Evolutionary conservation across 306 rosid genomes (phyloP).

Genomic region (Echinosophora koreensis): DNA sequence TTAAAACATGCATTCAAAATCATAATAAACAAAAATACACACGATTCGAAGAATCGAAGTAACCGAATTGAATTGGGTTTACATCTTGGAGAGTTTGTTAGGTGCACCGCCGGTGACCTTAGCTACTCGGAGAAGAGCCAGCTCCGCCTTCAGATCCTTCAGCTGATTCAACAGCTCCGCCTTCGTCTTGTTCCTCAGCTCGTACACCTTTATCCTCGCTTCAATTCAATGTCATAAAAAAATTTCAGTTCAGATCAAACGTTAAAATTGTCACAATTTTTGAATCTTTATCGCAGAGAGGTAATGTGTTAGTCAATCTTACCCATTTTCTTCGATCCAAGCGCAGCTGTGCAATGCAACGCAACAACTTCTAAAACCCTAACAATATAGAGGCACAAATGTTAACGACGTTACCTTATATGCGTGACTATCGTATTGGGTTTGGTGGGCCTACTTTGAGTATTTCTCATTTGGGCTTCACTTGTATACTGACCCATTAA

Average conservation of each 20-base stretch:
- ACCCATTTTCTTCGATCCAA: conserved; percentile 53
- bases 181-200: conserved; percentile 80
- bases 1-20: no score
- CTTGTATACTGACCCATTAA: not conserved
- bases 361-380: conserved; percentile 46
- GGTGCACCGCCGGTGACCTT: conserved; percentile 97
- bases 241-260: not conserved
- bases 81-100: conserved; percentile 98
- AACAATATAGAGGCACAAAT: not conserved
- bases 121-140: conserved; percentile 87
- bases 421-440: not conserved
- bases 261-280: not conserved
- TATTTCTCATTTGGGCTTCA: not conserved
- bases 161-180: conserved; percentile 73
- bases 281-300: not conserved
- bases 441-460: no score
- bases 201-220: conserved; percentile 96
- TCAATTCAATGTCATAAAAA: conserved; percentile 44
- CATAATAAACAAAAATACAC: not conserved
- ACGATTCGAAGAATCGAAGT: no score
- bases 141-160: conserved; percentile 93
- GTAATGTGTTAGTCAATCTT: not conserved
- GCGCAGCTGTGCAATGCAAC: conserved; percentile 6
- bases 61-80: not conserved
- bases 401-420: conserved; percentile 12